Percentiles rank a stretch among this genome's conserved stretches.
These are phyloP conservation scores for Gaultheria prostrata DNA, from an alignment of 148 eudicot species.

Conservation along the genomic window DNA sequence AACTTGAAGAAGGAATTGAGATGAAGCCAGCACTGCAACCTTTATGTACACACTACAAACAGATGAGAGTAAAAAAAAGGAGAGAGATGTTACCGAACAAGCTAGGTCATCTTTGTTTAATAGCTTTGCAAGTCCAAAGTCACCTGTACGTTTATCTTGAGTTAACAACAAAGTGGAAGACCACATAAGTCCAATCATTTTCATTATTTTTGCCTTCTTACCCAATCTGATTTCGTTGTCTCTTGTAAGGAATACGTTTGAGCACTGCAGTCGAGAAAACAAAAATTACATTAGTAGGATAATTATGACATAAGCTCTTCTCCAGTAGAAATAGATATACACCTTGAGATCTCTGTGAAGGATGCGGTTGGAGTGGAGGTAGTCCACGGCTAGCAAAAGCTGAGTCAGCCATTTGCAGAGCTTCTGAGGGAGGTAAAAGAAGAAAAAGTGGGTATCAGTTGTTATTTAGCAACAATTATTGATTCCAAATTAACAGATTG, in stretches of 20 bases:
- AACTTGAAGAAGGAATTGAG: neutral
- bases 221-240: slow-evolving; percentile 81
- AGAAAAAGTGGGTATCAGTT: neutral
- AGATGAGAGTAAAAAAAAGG: neutral
- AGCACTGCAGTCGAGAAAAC: slow-evolving; percentile 50
- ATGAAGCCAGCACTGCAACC: neutral
- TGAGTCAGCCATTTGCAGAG: slow-evolving; percentile 94
- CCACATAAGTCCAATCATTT: neutral
- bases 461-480: neutral
- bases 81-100: slow-evolving; percentile 50
- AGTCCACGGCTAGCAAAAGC: slow-evolving; percentile 82
- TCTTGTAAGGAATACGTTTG: slow-evolving; percentile 87
- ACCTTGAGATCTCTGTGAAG: slow-evolving; percentile 94
- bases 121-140: slow-evolving; percentile 84
- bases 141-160: slow-evolving; percentile 48
- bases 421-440: slow-evolving; percentile 44
- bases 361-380: slow-evolving; percentile 88
- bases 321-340: slow-evolving; percentile 13
- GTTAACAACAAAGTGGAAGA: neutral
- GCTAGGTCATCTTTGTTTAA: slow-evolving; percentile 57
- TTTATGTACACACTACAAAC: neutral
- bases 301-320: neutral
- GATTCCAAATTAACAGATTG: neutral
- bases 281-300: neutral
- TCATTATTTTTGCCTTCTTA: slow-evolving; percentile 31